Percentiles rank a stretch among this genome's conserved stretches.
Evolutionary conservation across 208 protist genomes (phyloP).

Genomic region (Herpetomonas samuelpessoai): DNA sequence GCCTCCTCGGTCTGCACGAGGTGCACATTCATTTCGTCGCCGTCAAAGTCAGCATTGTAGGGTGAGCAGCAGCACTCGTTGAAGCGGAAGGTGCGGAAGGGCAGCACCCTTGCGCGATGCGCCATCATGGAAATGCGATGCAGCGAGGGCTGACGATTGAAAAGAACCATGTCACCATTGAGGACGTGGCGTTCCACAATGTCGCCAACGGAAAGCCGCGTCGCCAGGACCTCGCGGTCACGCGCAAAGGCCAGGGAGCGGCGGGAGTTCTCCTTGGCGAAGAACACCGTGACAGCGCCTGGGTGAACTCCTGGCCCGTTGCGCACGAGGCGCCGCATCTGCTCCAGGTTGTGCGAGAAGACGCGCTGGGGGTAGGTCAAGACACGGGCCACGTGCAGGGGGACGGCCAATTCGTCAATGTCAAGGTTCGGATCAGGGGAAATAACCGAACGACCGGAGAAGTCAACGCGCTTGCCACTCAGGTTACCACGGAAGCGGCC

Average conservation of each 20-base stretch:
- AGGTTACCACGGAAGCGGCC: constrained; percentile 99
- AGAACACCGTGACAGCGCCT: constrained; percentile 95
- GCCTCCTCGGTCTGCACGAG: constrained; percentile 99
- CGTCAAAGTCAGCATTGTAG: constrained; percentile 99
- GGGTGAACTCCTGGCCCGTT: constrained; percentile 97
- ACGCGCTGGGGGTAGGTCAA: constrained; percentile 99
- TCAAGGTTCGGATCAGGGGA: constrained; percentile 99
- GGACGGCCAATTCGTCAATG: constrained; percentile 98
- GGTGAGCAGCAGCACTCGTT: constrained; percentile 99
- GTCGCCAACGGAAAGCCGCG: constrained; percentile 93
- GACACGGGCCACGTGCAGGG: constrained; percentile 94
- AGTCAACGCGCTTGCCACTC: constrained; percentile 99
- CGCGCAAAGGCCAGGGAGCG: constrained; percentile 72
- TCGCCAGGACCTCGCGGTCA: constrained; percentile 71
- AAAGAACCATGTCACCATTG: constrained; percentile 98
- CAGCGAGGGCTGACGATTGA: constrained; percentile 99
- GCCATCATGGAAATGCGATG: constrained; percentile 99
- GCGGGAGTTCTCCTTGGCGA: constrained; percentile 70
- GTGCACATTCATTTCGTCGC: constrained; percentile 99
- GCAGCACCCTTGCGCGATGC: constrained; percentile 94
- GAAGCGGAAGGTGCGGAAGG: constrained; percentile 99
- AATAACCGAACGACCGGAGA: constrained; percentile 99
- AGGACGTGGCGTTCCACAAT: constrained; percentile 99
- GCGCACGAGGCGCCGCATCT: constrained; percentile 89
- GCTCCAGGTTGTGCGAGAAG: constrained; percentile 92